Evolutionary conservation across 139 green algal genomes (phyloP).

Genomic region (Asterochloris sp.): DNA sequence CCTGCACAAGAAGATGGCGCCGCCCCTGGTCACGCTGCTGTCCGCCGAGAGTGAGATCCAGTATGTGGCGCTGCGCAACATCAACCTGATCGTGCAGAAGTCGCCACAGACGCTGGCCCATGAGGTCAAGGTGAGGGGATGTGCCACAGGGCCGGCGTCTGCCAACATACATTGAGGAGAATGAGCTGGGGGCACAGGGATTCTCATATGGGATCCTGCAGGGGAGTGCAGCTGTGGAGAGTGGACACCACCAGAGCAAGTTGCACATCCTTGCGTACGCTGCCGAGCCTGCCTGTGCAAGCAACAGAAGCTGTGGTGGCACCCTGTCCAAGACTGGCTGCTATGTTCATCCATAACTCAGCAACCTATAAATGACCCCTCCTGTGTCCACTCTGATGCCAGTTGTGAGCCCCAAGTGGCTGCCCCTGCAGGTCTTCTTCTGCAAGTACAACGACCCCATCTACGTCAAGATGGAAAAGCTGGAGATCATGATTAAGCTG

Average conservation of each 20-base stretch:
- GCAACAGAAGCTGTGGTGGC: not conserved
- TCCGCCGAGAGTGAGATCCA: conserved; percentile 92
- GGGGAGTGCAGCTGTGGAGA: no score
- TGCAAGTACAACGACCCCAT: conserved; percentile 99
- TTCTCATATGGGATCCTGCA: no score
- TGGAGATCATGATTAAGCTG: conserved; percentile 97
- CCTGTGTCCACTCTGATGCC: not conserved
- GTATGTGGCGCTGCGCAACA: conserved; percentile 98
- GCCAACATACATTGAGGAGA: no score
- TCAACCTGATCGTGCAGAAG: conserved; percentile 93
- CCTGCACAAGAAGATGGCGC: conserved; percentile 91
- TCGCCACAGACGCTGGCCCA: conserved; percentile 74
- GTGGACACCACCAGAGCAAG: no score
- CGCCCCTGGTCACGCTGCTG: conserved; percentile 96
- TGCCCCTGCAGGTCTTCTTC: conserved; percentile 89
- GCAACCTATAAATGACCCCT: not conserved
- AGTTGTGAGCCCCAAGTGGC: not conserved
- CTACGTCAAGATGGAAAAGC: conserved; percentile 99
- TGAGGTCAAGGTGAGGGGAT: conserved; percentile 85
- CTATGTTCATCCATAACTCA: no score
- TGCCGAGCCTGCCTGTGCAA: no score
- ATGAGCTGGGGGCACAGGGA: no score
- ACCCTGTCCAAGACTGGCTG: no score
- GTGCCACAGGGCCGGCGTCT: no score
- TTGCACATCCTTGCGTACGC: no score